Percentiles rank a stretch among this genome's conserved stretches.
These are phyloP conservation scores for Wallacemonas collosoma DNA, from an alignment of 208 protist species.

Conservation along the genomic window DNA sequence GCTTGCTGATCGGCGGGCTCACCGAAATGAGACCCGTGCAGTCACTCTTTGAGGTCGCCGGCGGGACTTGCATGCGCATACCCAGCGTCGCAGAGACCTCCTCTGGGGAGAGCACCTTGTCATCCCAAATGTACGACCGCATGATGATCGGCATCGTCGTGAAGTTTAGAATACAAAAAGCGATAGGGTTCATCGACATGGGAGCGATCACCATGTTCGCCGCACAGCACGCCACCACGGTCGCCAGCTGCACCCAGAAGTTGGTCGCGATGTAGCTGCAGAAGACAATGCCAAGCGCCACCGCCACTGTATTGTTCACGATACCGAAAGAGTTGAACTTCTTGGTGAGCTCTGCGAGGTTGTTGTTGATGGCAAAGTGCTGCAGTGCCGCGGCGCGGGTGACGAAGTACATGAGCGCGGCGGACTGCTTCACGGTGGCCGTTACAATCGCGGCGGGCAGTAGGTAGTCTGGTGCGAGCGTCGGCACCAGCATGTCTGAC, in stretches of 20 bases:
- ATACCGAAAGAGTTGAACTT: conserved; percentile 91
- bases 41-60: conserved; percentile 34
- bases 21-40: conserved; percentile 56
- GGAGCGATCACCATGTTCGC: conserved; percentile 65
- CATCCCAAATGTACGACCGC: conserved; percentile 42
- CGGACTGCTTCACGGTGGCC: conserved; percentile 81
- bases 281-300: conserved; percentile 76
- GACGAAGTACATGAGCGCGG: conserved; percentile 85
- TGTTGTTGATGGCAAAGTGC: conserved; percentile 82
- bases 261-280: conserved; percentile 57
- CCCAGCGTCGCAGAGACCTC: conserved; percentile 63
- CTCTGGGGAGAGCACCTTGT: conserved; percentile 52
- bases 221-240: conserved; percentile 65
- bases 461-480: conserved; percentile 59
- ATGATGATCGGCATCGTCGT: conserved; percentile 68
- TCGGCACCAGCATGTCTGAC: conserved; percentile 82
- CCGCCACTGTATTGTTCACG: conserved; percentile 77
- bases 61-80: conserved; percentile 41
- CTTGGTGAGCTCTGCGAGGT: conserved; percentile 84
- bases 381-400: conserved; percentile 75
- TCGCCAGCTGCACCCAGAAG: conserved; percentile 69
- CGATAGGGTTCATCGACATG: conserved; percentile 68
- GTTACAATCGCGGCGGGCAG: conserved; percentile 69
- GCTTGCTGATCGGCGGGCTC: conserved; percentile 59
- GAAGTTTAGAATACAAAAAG: conserved; percentile 76